A percentile compares a stretch with the other conserved stretches of the same genome.
These are phyloP conservation scores for Neolentinus lepideus DNA, from an alignment of 1,284 basidiomycete species.

Conservation along the genomic window DNA sequence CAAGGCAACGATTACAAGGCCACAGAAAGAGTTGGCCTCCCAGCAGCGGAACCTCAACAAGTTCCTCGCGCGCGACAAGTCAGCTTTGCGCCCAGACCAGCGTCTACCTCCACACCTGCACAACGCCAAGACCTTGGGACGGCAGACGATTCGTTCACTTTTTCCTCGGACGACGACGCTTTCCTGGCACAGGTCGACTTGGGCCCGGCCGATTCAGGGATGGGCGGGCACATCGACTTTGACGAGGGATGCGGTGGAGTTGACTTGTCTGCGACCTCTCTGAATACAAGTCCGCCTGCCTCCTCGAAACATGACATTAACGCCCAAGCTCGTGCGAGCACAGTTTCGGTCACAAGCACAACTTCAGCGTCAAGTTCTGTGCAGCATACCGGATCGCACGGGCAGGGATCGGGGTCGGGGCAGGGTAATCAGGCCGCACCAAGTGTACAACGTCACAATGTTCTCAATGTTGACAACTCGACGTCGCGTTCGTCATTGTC, in stretches of 20 bases:
- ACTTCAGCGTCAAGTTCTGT: too few relatives aligned
- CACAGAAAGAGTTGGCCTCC: background rate
- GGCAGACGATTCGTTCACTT: conserved; percentile 39
- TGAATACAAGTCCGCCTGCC: too few relatives aligned
- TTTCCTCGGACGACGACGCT: conserved; percentile 57
- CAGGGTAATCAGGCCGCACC: background rate
- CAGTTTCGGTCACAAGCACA: too few relatives aligned
- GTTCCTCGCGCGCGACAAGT: background rate
- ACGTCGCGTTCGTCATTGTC: background rate
- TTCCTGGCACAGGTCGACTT: conserved; percentile 54
- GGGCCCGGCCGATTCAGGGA: conserved; percentile 36
- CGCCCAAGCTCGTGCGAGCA: too few relatives aligned
- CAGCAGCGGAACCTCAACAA: background rate
- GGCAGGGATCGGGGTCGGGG: too few relatives aligned
- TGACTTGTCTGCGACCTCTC: background rate
- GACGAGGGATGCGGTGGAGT: conserved; percentile 29
- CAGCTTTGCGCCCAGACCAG: background rate
- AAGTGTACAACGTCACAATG: background rate
- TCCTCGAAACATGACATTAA: too few relatives aligned
- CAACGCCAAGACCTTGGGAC: background rate
- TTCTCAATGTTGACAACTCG: background rate
- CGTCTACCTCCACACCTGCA: background rate
- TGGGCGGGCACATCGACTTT: conserved; percentile 36
- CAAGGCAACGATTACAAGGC: background rate
- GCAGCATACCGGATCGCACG: too few relatives aligned